Conservation (phyloP, 768 basidiomycete genomes). For the Lyophyllum atratum region DNA sequence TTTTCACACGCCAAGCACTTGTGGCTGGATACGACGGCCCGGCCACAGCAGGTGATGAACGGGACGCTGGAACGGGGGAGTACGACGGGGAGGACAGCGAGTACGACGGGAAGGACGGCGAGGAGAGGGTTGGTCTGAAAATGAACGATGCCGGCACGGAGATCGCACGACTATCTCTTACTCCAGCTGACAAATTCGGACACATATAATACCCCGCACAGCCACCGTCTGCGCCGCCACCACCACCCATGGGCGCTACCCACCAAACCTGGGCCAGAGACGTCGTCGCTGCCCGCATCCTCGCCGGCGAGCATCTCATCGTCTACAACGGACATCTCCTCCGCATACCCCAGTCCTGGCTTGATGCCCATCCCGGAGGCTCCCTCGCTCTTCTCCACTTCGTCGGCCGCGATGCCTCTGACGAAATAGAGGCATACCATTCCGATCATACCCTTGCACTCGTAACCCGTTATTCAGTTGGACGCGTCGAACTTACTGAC, state of each 20-base stretch:
- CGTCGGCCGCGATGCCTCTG: conserved; percentile 90
- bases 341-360: conserved; percentile 73
- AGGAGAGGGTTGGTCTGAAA: neutral
- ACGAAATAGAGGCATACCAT: conserved; percentile 95
- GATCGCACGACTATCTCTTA: neutral
- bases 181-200: neutral
- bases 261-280: conserved; percentile 36
- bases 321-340: conserved; percentile 68
- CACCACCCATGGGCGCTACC: conserved; percentile 24
- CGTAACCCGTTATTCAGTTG: conserved; percentile 69
- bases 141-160: neutral
- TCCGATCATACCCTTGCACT: conserved; percentile 53
- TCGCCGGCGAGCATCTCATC: conserved; percentile 75
- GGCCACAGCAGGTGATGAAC: neutral
- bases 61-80: neutral
- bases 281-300: conserved; percentile 68
- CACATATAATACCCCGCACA: neutral
- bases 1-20: conserved; percentile 34
- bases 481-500: conserved; percentile 61
- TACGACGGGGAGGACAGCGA: neutral
- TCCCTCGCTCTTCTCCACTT: conserved; percentile 89
- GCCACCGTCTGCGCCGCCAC: neutral
- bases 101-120: neutral
- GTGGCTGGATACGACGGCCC: neutral
- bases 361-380: conserved; percentile 89